phyloP scores from a whole-genome alignment of 805 yeast species.

The Wickerhamiella nectarea region DNA sequence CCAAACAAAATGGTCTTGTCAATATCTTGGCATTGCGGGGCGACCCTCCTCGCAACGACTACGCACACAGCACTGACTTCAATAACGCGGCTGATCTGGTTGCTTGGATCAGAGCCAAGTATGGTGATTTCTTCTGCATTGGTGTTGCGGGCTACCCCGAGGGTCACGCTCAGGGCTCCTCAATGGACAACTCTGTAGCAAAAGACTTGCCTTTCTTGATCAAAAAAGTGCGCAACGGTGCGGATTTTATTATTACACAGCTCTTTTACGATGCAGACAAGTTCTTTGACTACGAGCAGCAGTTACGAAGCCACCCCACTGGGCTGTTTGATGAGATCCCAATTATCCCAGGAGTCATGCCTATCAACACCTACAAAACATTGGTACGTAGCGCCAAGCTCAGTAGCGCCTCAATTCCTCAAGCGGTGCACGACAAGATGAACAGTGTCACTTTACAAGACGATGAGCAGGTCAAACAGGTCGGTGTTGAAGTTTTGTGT shows the following conservation, averaged over 20 bases:
- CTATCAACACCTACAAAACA: constrained; percentile 82
- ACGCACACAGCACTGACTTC: constrained; percentile 18
- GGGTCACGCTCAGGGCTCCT: constrained; percentile 86
- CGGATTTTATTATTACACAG: constrained; percentile 86
- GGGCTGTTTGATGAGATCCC: constrained; percentile 66
- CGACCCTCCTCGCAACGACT: constrained; percentile 75
- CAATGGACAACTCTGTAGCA: constrained; percentile 47
- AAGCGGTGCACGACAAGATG: constrained; percentile 49
- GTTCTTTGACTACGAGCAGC: constrained; percentile 62
- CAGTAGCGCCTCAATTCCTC: constrained; percentile 77
- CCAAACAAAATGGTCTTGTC: constrained; percentile 64
- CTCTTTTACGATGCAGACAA: constrained; percentile 77
- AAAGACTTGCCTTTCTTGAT: constrained; percentile 67
- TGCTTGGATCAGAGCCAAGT: constrained; percentile 56
- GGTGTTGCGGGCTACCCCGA: constrained; percentile 98
- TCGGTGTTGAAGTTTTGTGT: constrained; percentile 66
- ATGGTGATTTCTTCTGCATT: constrained; percentile 81
- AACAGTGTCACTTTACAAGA: constrained; percentile 63
- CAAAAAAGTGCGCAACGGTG: constrained; percentile 87
- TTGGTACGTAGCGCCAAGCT: constrained; percentile 86
- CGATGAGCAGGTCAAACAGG: constrained; percentile 77
- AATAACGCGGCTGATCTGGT: constrained; percentile 74
- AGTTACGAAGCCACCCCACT: constrained; percentile 40
- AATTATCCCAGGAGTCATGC: constrained; percentile 96
- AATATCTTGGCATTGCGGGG: constrained; percentile 91